Conservation (phyloP, 2,329 filamentous ascomycete genomes). For the Dactylellina haptotyla region DNA sequence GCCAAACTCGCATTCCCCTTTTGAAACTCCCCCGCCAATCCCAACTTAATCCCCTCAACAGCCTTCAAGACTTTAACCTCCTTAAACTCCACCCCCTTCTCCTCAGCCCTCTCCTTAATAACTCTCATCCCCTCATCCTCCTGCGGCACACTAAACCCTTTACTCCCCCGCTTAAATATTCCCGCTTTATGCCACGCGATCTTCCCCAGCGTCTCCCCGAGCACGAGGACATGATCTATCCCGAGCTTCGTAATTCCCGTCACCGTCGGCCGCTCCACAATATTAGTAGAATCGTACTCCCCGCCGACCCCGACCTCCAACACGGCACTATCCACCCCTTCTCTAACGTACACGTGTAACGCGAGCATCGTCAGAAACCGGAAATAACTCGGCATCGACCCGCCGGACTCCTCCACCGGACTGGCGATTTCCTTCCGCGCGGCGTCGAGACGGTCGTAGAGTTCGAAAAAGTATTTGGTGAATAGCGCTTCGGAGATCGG, state of each 20-base stretch:
- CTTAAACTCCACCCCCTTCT: constrained; percentile 66
- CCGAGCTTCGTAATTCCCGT: constrained; percentile 82
- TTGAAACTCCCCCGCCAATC: constrained; percentile 67
- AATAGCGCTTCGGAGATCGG: constrained; percentile 71
- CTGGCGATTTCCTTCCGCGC: constrained; percentile 2
- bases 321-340: constrained; percentile 80
- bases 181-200: constrained; percentile 95
- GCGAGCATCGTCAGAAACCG: constrained; percentile 89
- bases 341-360: constrained; percentile 80
- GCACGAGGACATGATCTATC: constrained; percentile 83
- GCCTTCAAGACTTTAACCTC: constrained; percentile 61
- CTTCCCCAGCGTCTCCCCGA: constrained; percentile 79
- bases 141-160: constrained; percentile 73
- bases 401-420: constrained; percentile 62
- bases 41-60: constrained; percentile 58
- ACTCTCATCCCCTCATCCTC: constrained; percentile 68
- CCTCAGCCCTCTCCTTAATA: constrained; percentile 69
- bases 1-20: constrained; percentile 71
- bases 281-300: constrained; percentile 91
- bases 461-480: constrained; percentile 74
- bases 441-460: constrained; percentile 71
- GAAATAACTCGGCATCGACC: constrained; percentile 87
- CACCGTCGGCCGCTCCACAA: constrained; percentile 76
- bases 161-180: constrained; percentile 76
- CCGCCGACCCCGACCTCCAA: constrained; percentile 95